Conservation (phyloP, 169 alveolate species). For the Perkinsus chesapeaki region DNA sequence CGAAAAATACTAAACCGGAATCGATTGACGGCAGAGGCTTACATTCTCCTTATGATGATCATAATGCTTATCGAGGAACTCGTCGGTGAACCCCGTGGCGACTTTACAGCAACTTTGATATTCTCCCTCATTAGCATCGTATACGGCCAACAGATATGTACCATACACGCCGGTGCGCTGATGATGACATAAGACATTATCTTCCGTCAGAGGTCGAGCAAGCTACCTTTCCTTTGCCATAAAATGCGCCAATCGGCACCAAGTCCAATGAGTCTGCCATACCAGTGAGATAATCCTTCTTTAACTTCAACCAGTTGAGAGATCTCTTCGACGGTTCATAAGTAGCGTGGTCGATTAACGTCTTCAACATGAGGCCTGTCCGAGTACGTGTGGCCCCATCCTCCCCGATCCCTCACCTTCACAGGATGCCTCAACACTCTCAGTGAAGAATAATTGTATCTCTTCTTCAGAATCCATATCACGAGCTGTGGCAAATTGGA, state of each 20-base stretch:
- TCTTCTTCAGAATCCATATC: slow-evolving; percentile 61
- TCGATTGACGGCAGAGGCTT: too few species aligned
- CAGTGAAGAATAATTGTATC: slow-evolving; percentile 60
- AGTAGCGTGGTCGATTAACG: slow-evolving; percentile 86
- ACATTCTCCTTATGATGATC: not conserved
- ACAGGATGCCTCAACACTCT: slow-evolving; percentile 51
- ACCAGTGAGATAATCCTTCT: slow-evolving; percentile 91
- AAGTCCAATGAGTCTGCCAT: slow-evolving; percentile 95
- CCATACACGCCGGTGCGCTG: slow-evolving; percentile 95
- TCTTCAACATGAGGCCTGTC: slow-evolving; percentile 97
- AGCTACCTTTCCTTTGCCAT: slow-evolving; percentile 57
- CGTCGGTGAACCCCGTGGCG: slow-evolving; percentile 95
- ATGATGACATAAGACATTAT: too few species aligned
- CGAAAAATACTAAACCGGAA: too few species aligned
- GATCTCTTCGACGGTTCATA: slow-evolving; percentile 97
- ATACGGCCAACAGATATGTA: slow-evolving; percentile 88
- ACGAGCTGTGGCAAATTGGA: slow-evolving; percentile 52
- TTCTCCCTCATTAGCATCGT: slow-evolving; percentile 85
- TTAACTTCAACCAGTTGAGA: slow-evolving; percentile 95
- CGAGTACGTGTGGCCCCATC: slow-evolving; percentile 55
- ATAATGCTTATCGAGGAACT: slow-evolving; percentile 26
- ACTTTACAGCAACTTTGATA: slow-evolving; percentile 90
- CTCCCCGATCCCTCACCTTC: slow-evolving; percentile 63
- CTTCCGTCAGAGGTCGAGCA: too few species aligned
- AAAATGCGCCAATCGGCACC: slow-evolving; percentile 96